Evolutionary conservation across 2,329 filamentous ascomycete genomes (phyloP), one percentile per base, ranked within the genome.

Genomic region (Zymoseptoria tritici): DNA sequence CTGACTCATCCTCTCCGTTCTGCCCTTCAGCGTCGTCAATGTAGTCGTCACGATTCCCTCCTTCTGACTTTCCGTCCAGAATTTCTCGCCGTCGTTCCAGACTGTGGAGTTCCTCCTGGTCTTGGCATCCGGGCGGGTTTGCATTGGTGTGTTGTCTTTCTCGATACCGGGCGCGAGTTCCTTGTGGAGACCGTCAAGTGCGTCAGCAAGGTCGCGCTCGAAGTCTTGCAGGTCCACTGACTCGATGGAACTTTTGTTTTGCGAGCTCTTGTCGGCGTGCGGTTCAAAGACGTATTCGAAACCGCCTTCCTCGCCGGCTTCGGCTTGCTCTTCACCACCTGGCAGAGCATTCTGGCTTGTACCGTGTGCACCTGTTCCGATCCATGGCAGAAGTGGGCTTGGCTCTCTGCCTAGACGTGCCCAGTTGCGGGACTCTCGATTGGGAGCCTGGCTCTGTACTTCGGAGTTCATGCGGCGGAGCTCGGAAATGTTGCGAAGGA

Each of bases 391-490:
- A 5, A 71, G 49, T 1, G 71, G 70, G n/a, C 64, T 67, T 0
- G 75, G 71, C 64, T 78, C 76, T 2, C 77, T 68, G 0, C 76
- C 75, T 0, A 79, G 66, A n/a, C 71, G 67, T 20, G 75, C 60
- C 62, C 77, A 79, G 5, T 74, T 70, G 0, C 74, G 64, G 55
- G 72, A 72, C 8, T 68, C 71, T 9, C 69, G 71, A 11, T 60
- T 67, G 57, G 57, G 21, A 19, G 54, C 46, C 11, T 51, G 56
- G 21, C 57, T 57, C 11, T 60, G 57, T 13, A 73, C 71, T 56
- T 78, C 76, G 24, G 72, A 75, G 63, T 79, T 78, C 76, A 78
- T 78, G 20, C 76, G 70, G 5, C 77, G 68, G 3, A 79, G 68
- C 19, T 72, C 72, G 60, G 70, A 70, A 50, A 77, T 74, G 7